Base-by-base conservation (phyloP, 164 flowering plant species). In the Tetrastigma voinierianum region DNA sequence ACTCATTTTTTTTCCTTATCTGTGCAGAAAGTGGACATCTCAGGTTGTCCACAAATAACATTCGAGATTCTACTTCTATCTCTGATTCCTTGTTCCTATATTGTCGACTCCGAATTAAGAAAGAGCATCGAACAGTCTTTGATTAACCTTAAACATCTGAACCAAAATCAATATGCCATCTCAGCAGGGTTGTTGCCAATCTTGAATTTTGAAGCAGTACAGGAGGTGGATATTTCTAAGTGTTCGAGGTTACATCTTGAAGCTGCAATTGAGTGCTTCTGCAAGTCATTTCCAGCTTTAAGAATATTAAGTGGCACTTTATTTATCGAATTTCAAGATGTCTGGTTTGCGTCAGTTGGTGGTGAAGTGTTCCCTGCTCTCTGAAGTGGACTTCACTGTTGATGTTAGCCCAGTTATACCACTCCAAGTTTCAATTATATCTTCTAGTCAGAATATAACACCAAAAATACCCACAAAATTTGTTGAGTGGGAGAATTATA, bases 1-100 rank as follows among this genome's bases (percentile, higher is more conserved):
- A 58, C 19, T 40, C 17, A 21, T 16, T 15, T 52, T 65, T 65
- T 66, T 64, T 58, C 62, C 46, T 64, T 24, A 48, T 45, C 32
- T 70, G 6, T 71, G 64, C 89, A 91, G 97, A 81, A 68, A 77
- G 62, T 88, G 60, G 84, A 89, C 76, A 82, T 88, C 70, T 85
- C 97, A 52, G 81, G 88, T 49, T 91, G 91, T 71, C 87, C 89
- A 10, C 96, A 91, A 69, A 77, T 88, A 57, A 82, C 81, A 13
- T 14, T 75, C 40, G 78, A 65, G 18, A 54, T 79, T 48, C 71
- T 91, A 57, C 74, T 89, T 43, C 67, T 82, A 44, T 85, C 89
- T 40, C n/a, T 84, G 62, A 81, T 87, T 81, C 85, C 86, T 73
- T 71, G 59, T 65, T 71, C 80, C 24, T 47, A 67, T 61, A 51